Evolutionary conservation across 108 stramenopile genomes (phyloP).

Genomic region (Pseudonitzschia delicatissima): DNA sequence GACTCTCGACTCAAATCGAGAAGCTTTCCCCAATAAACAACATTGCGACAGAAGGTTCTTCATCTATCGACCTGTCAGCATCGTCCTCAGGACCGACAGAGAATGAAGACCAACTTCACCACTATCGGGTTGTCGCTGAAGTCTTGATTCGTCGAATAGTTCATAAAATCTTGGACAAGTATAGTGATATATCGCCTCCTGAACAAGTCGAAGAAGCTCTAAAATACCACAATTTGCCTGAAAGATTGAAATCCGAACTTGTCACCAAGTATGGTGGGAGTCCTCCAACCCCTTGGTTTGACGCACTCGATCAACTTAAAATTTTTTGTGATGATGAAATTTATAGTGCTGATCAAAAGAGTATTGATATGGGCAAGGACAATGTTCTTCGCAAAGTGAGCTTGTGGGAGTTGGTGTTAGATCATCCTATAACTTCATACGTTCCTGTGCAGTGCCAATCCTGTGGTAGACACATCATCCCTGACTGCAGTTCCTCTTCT

Average conservation of each 20-base stretch:
- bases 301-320: slow-evolving; percentile 29
- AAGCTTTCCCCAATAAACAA: background rate
- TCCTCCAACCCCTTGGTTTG: slow-evolving; percentile 36
- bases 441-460: slow-evolving; percentile 46
- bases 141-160: slow-evolving; percentile 32
- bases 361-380: background rate
- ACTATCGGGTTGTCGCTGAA: slow-evolving; percentile 22
- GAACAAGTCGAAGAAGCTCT: slow-evolving; percentile 38
- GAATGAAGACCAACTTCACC: background rate
- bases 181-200: slow-evolving; percentile 4
- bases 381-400: background rate
- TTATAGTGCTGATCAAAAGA: background rate
- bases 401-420: slow-evolving; percentile 35
- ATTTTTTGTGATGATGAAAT: background rate
- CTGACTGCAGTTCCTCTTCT: background rate
- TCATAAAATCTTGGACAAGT: slow-evolving; percentile 29
- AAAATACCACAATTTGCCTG: slow-evolving; percentile 28
- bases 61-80: background rate
- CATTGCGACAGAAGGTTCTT: background rate
- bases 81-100: background rate
- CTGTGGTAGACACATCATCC: slow-evolving; percentile 41
- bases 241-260: slow-evolving; percentile 20
- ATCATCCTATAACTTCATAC: slow-evolving; percentile 48
- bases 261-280: slow-evolving; percentile 14
- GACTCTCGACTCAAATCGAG: background rate